These are phyloP conservation scores for Lotus japonicus DNA, from an alignment of 306 rosid genomes.

Conservation along the genomic window DNA sequence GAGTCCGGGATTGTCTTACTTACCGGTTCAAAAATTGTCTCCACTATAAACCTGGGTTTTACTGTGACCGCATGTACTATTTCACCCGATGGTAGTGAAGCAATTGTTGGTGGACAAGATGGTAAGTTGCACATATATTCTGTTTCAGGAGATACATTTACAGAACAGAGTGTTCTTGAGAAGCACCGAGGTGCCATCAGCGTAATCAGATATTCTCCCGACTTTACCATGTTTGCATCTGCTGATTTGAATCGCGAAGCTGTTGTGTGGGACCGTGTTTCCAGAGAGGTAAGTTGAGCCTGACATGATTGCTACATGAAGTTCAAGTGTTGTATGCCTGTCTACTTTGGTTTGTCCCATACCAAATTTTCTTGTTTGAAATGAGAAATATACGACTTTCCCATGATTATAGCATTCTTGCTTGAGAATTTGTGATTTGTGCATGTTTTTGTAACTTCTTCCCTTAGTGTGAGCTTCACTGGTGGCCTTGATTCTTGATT, in stretches of 20 bases:
- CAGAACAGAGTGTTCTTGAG: slow-evolving; percentile 71
- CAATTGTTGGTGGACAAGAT: slow-evolving; percentile 84
- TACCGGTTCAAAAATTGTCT: slow-evolving; percentile 49
- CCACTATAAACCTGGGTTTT: slow-evolving; percentile 68
- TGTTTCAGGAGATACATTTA: slow-evolving; percentile 58
- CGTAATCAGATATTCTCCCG: slow-evolving; percentile 83
- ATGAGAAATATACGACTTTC: neutral
- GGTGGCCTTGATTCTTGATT: neutral
- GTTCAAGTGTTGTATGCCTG: neutral
- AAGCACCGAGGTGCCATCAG: slow-evolving; percentile 92
- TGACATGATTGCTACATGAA: neutral
- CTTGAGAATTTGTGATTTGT: slow-evolving; percentile 1
- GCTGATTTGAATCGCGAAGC: slow-evolving; percentile 98
- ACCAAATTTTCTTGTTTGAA: neutral
- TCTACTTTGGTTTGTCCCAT: slow-evolving; percentile 1
- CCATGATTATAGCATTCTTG: slow-evolving; percentile 11
- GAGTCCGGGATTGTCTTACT: slow-evolving; percentile 86
- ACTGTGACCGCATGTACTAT: slow-evolving; percentile 64
- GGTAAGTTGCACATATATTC: slow-evolving; percentile 84
- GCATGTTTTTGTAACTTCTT: neutral
- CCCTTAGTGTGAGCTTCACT: neutral
- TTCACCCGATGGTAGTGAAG: slow-evolving; percentile 92
- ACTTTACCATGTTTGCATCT: slow-evolving; percentile 90
- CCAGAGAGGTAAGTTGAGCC: slow-evolving; percentile 64
- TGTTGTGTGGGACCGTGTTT: slow-evolving; percentile 71